Evolutionary conservation across 177 flowering plant genomes (phyloP).

Genomic region (Telopea speciosissima): DNA sequence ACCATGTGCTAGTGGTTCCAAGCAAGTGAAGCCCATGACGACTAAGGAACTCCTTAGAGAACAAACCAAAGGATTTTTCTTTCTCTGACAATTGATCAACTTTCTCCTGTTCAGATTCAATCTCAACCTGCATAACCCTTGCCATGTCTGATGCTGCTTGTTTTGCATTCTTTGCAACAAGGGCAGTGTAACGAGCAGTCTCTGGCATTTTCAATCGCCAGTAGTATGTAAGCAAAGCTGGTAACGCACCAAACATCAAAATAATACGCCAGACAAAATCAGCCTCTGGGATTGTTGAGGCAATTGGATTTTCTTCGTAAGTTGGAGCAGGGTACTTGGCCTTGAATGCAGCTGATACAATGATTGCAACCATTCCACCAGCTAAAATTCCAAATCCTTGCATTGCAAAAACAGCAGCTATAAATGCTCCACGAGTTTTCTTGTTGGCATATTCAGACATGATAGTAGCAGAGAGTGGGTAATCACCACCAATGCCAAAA

Average conservation of each 20-base stretch:
- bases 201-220: slow-evolving; percentile 76
- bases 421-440: slow-evolving; percentile 60
- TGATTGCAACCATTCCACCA: slow-evolving; percentile 24
- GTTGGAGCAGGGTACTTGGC: slow-evolving; percentile 16
- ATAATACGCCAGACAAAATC: slow-evolving; percentile 61
- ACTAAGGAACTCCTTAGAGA: slow-evolving; percentile 31
- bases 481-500: slow-evolving; percentile 59
- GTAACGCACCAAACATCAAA: slow-evolving; percentile 61
- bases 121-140: slow-evolving; percentile 42
- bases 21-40: slow-evolving; percentile 58
- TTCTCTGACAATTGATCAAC: slow-evolving; percentile 1
- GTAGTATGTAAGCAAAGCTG: slow-evolving; percentile 58
- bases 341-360: slow-evolving; percentile 17
- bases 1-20: slow-evolving; percentile 56
- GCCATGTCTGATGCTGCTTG: slow-evolving; percentile 61
- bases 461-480: slow-evolving; percentile 58
- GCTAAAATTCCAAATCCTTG: slow-evolving; percentile 57
- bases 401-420: slow-evolving; percentile 65
- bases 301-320: slow-evolving; percentile 15
- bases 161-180: slow-evolving; percentile 54
- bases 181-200: slow-evolving; percentile 66
- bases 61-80: slow-evolving; percentile 33
- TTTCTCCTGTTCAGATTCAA: slow-evolving; percentile 38
- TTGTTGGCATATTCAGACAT: slow-evolving; percentile 70
- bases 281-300: slow-evolving; percentile 42